Evolutionary conservation across 129 eudicot species (phyloP), one percentile per base, ranked within the genome.

Genomic region (Escallonia rubra): DNA sequence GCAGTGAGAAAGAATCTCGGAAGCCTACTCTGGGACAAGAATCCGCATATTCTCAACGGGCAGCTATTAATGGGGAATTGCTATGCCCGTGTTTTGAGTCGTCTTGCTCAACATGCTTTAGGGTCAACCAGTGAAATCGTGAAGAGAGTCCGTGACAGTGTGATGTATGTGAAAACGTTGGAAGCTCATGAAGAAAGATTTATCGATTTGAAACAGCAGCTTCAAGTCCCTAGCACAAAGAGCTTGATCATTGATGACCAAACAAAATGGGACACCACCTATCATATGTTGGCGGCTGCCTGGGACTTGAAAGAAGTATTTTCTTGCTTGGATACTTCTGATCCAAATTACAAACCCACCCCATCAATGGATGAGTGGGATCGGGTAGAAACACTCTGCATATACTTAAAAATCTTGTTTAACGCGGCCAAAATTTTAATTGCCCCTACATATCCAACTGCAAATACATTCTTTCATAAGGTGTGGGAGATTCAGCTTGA

Each of bases 231-330:
- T 3, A 84, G 85, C 64, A 57, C 86, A 44, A 85, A 80, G 81
- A 79, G 42, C 71, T 77, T 93, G 6, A 53, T 72, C 57, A 76
- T 86, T 53, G 99, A 89, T 66, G 86, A 89, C 77, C 79, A 68
- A 64, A 78, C 59, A 1, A 83, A 71, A 43, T 93, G 99, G 99
- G 77, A 89, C 74, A 82, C 92, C 2, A 93, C 99, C 34, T 93
- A 82, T 76, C 76, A 80, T 55, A 93, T 93, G 99, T 61, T 93
- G 75, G 66, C 78, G 44, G 79, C 99, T 72, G 99, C 96, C 3
- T 80, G 68, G 43, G 92, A 89, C 57, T 63, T 89, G n/a, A 89
- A 82, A 68, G 90, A 93, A 83, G 95, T 86, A 4, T 86, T 89
- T 64, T 76, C 83, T 55, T 82, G 90, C 68, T 78, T 89, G 61